phyloP scores from a whole-genome alignment of 139 green algal genomes.

The Limnomonas spitsbergensis region DNA sequence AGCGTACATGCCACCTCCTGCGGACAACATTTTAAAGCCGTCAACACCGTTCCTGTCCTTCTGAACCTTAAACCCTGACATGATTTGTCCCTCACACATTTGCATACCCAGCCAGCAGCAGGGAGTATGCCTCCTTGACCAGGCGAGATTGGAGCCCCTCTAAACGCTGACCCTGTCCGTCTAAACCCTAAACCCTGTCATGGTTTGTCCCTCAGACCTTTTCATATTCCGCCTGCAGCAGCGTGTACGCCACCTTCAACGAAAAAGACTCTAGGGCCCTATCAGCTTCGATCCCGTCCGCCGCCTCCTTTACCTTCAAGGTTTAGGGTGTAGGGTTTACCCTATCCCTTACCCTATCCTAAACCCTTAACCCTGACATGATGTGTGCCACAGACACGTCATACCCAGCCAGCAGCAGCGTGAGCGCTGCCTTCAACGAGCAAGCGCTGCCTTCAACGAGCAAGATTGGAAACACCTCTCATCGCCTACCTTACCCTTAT shows the following conservation, averaged over 20 bases:
- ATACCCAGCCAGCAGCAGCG: too few species aligned
- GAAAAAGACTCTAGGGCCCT: slow-evolving; percentile 24
- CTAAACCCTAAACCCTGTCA: neutral
- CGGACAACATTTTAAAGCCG: slow-evolving; percentile 28
- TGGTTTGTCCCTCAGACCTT: neutral
- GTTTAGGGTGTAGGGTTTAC: too few species aligned
- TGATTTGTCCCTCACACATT: too few species aligned
- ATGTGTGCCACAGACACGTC: too few species aligned
- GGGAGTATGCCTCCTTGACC: neutral
- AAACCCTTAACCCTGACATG: too few species aligned
- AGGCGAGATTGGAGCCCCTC: neutral
- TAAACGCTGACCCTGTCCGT: neutral
- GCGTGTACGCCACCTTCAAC: slow-evolving; percentile 34
- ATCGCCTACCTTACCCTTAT: neutral
- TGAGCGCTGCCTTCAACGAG: neutral
- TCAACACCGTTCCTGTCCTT: slow-evolving; percentile 22
- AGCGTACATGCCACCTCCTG: slow-evolving; percentile 36
- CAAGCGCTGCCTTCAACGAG: neutral
- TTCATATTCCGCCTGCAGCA: slow-evolving; percentile 25
- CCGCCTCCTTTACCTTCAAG: too few species aligned
- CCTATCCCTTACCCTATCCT: too few species aligned
- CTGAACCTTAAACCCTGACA: slow-evolving; percentile 13
- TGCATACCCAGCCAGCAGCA: too few species aligned
- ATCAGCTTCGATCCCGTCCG: slow-evolving; percentile 26
- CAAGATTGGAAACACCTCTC: neutral